Conservation (phyloP, 2,329 filamentous ascomycete species). For the Rugonectria rugulosa region DNA sequence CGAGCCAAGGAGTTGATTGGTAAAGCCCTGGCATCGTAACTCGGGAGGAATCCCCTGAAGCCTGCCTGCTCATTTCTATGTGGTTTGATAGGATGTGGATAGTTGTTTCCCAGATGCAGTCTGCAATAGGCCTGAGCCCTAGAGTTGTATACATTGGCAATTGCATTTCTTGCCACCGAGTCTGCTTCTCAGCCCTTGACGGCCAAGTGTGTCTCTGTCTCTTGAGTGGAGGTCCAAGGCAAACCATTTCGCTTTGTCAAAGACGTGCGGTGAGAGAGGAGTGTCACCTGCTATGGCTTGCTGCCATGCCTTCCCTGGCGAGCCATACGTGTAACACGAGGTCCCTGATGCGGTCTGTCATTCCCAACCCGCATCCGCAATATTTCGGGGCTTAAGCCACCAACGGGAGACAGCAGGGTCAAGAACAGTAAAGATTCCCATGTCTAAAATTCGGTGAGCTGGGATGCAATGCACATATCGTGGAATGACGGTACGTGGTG, state of each 20-base stretch:
- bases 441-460: background rate
- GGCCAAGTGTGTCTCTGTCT: background rate
- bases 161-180: background rate
- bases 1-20: constrained; percentile 67
- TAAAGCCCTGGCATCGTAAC: constrained; percentile 60
- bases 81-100: background rate
- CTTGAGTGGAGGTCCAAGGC: background rate
- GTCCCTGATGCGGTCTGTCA: background rate
- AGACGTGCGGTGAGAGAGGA: background rate
- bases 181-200: background rate
- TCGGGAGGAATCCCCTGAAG: no score
- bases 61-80: background rate
- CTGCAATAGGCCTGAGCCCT: background rate
- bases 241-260: no score
- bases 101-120: no score
- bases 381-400: constrained; percentile 8
- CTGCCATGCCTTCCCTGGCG: background rate
- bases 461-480: no score
- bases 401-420: background rate
- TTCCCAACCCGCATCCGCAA: constrained; percentile 1
- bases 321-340: background rate
- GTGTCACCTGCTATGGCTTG: no score
- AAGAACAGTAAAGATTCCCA: background rate
- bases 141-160: background rate
- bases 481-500: no score